Base-by-base conservation (phyloP, 345 rosid genomes). In the Euclidium syriacum region DNA sequence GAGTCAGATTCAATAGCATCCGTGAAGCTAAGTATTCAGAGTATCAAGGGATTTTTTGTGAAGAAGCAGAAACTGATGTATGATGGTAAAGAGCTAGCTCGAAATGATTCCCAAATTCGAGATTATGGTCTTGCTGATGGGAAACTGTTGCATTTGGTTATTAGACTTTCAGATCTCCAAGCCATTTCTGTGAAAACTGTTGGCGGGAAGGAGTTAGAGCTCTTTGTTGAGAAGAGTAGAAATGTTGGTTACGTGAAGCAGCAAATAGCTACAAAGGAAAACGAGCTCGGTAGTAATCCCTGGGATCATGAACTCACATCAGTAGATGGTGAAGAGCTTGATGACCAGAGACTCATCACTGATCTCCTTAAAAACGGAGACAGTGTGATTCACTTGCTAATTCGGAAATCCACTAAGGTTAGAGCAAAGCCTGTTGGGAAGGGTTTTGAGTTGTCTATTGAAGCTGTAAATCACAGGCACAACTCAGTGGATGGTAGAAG, bases 231-330 rank as follows among this genome's bases (percentile, higher is more conserved):
- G 70, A 81, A 77, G 79, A 57, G 73, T 52, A 85, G 77, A 76
- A 80, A 82, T 68, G 86, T 90, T 54, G 90, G 83, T 15, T 85
- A 81, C 68, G 85, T 87, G 73, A 90, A 90, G 84, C 80, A 79
- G 73, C 76, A 87, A 75, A 69, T 90, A 50, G 85, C 83, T 38
- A 70, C 63, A 69, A 75, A 74, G 64, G 88, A 78, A 29, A 76
- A 43, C 15, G 80, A 68, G 11, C 65, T 75, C 7, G 46, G 69
- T 39, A 73, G 69, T 39, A 73, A 79, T 71, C 68, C 78, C 24
- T 65, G 70, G 54, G 82, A 82, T 75, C 82, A 87, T 56, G 82
- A 83, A 66, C 77, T 90, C 72, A 69, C 78, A 22, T 83, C 75
- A 40, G 78, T 77, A 40, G 78, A 90, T 48, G 91, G 91, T 25